Evolutionary conservation across 73 alveolate species (phyloP), one percentile per base, ranked within the genome.

Genomic region (Breviolum minutum): DNA sequence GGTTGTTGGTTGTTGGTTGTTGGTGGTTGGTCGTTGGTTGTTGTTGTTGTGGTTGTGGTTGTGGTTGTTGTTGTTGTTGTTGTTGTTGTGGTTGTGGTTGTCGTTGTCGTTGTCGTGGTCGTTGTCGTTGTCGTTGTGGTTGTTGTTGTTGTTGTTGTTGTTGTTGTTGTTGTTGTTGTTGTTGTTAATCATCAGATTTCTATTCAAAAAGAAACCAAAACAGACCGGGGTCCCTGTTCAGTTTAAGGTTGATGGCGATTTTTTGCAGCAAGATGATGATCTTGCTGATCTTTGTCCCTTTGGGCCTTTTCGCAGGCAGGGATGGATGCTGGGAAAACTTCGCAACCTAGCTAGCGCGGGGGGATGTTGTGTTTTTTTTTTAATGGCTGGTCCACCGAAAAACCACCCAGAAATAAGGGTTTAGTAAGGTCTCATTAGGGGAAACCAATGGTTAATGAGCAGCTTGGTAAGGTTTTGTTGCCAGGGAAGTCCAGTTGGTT

Each of bases 201-300:
- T 26, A 77, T 27, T 19, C 86, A 19, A n/a, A 19, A 27, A 22
- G 86, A 77, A 27, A 8, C 13, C 63, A 11, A n/a, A 60, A 26
- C 13, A 8, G 24, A 19, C 7, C 86, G 6, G 22, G 17, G 40
- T 8, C 29, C 30, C 40, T 71, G 8, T 71, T 11, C 83, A 14
- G 40, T 73, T 76, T 24, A 22, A 90, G 97, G 97, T 61, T 90
- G 88, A 81, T n/a, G 24, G 40, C 24, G 30, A 90, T 90, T 29
- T 90, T 90, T 27, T 90, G 97, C 87, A 71, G 64, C 74, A 90
- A 90, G 84, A 73, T 90, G 27, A 90, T 90, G 97, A 61, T 90
- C 87, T 63, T 90, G 29, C 74, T 90, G 87, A 17, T 90, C 97
- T 90, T 90, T 63, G 97, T 90, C 48, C 97, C 97, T 9, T 20